Base-by-base conservation (phyloP, 306 rosid genomes). In the Prinsepia uniflora region DNA sequence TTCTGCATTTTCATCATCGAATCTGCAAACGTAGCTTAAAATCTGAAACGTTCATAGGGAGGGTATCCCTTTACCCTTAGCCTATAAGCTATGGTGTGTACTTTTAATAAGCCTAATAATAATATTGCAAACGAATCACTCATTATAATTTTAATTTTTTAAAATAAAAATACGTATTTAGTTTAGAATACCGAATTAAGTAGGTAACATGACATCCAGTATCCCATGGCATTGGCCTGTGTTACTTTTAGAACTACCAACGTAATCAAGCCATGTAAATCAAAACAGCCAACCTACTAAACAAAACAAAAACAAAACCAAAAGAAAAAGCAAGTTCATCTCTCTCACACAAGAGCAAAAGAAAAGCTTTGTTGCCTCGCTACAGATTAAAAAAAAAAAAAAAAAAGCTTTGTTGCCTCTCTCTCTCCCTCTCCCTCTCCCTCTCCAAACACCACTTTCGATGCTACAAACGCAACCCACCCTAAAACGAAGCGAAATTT, bases 401-500 rank as follows among this genome's bases (percentile, higher is more conserved):
- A 24, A 24, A 24, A 24, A 24, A 24, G 2, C 30, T 24, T 2
- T 24, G 43, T 40, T 5, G 9, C 2, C 17, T 11, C 4, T 2
- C 72, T 70, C 79, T 46, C 79, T 83, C 46, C 50, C 65, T 22
- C 63, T 72, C 75, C 62, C 72, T 82, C 48, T 72, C 46, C 50
- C 80, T 0, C 36, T 22, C 57, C 15, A 68, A 72, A 81, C 84
- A 79, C 83, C 77, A 43, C 43, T 54, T 83, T 80, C 86, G 74
- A 88, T 69, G 83, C 82, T 56, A 53, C 71, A 47, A 42, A 76
- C 60, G 44, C 62, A 68, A 72, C 36, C 71, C 71, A 72, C 78
- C 87, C 84, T 79, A 63, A 80, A 86, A 88, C 89, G 79, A 86
- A 88, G 94, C 48, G 86, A 83, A 82, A 75, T 40, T 68, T 55